Evolutionary conservation across 2,329 filamentous ascomycete genomes (phyloP), one percentile per base, ranked within the genome.

Genomic region (Coniochaeta sp.): DNA sequence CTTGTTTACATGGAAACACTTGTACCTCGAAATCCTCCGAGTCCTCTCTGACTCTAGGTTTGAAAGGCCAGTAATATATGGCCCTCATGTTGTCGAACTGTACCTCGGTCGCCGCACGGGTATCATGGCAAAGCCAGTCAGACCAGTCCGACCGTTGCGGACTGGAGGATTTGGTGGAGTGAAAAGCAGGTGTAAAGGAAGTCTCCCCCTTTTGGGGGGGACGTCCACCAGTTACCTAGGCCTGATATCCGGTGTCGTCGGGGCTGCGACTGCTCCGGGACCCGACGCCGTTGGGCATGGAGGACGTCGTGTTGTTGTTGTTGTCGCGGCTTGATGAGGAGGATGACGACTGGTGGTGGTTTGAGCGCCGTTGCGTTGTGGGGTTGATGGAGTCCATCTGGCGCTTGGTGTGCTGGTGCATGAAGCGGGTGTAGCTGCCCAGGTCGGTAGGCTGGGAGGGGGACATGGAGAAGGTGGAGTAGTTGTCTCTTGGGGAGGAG

Each of bases 391-490:
- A 71, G 55, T 85, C 80, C 79, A 86, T 83, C 63, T 84, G 82
- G 52, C 75, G 72, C 71, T 82, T 83, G 55, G 82, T 86, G 68
- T 86, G 81, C 51, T 78, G 73, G 61, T 82, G 79, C 78, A 86
- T 86, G 52, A 73, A 78, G 54, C 75, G 75, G 13, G 81, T 69
- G 59, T 86, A 86, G 3, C 66, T 64, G 5, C 62, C 59, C 7
- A 67, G 47, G 48, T 66, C 60, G 14, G 57, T 46, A 3, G 64
- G 63, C 8, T 63, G 59, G 0, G 63, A 57, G 6, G 63, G 58
- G 3, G 60, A 62, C 20, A 61, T 51, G 49, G 56, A 52, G 40
- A 61, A 28, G 7, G 45, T 55, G 22, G 60, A 53, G 24, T 52
- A 57, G 10, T 55, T 55, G 31, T 56, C 58, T 42, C 57, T 18